Base-by-base conservation (phyloP, 139 green algal genomes). In the Yamagishiella unicocca region DNA sequence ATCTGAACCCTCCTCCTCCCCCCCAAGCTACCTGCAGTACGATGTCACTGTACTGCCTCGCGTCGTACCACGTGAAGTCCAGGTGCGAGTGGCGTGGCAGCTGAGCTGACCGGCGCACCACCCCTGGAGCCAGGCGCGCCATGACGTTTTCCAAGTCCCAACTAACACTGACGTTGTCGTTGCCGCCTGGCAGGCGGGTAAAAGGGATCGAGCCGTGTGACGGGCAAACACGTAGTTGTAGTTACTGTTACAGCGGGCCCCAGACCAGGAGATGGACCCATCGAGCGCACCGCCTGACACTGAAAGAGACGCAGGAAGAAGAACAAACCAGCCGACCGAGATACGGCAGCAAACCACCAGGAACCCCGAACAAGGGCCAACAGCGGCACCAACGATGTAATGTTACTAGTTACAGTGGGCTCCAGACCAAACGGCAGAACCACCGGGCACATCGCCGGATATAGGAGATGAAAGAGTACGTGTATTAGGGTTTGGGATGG, bases 21-120 rank as follows among this genome's bases (percentile, higher is more conserved):
- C n/a, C n/a, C n/a, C n/a, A n/a, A n/a, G n/a, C n/a, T 67, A 72
- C 64, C 64, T 72, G 64, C 10, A 72, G 17, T 24, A 72, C 64
- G 7, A 9, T 72, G 19, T 40, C 64, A n/a, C 64, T 72, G 64
- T 72, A 72, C 29, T 17, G 7, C 64, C 64, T 29, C 8, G 64
- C 64, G 31, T 72, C 64, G 31, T 72, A 72, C n/a, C n/a, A 40
- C n/a, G 31, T 42, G 5, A 72, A 19, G 64, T 72, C 64, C 64
- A 72, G 31, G 31, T 72, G 64, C 24, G 64, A 17, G 31, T 72
- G 64, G n/a, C 31, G 10, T 21, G 64, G 29, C 31, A 72, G 64
- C n/a, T 72, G 29, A 6, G 19, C n/a, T 5, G 31, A 22, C n/a
- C n/a, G 6, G 7, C 64, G 29, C 5, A 72, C n/a, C 64, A 72